These are phyloP conservation scores for Elongisporangium prolatum DNA, from an alignment of 352 stramenopile genomes.

Conservation along the genomic window DNA sequence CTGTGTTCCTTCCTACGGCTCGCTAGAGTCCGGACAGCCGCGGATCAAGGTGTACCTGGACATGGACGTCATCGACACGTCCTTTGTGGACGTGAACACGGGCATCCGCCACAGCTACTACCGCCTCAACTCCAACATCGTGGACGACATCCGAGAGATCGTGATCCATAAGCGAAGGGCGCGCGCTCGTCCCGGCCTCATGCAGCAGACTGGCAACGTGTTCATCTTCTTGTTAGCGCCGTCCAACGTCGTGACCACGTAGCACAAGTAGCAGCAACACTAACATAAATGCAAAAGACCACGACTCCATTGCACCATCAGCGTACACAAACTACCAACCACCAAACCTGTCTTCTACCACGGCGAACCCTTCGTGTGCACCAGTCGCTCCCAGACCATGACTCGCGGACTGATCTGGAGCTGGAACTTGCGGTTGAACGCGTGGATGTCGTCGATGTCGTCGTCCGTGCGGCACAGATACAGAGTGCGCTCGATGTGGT, in stretches of 20 bases:
- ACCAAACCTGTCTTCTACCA: no score
- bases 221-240: conserved; percentile 30
- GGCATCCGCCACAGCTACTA: conserved; percentile 53
- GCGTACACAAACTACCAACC: no score
- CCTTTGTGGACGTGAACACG: conserved; percentile 60
- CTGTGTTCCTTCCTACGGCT: conserved; percentile 12
- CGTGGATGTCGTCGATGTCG: conserved; percentile 31
- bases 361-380: no score
- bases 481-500: conserved; percentile 66
- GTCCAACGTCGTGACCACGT: conserved; percentile 10
- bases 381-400: conserved; percentile 20
- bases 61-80: conserved; percentile 68
- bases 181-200: conserved; percentile 15
- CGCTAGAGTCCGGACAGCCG: conserved; percentile 9
- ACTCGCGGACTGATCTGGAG: conserved; percentile 40
- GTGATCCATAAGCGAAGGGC: conserved; percentile 21
- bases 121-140: conserved; percentile 52
- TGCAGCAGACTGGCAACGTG: conserved; percentile 25
- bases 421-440: conserved; percentile 52
- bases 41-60: conserved; percentile 31
- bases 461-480: conserved; percentile 62
- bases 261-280: no score
- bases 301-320: no score
- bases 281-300: no score
- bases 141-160: conserved; percentile 31